Base-by-base conservation (phyloP, 179 eudicot species). In the Actinidia polygama region DNA sequence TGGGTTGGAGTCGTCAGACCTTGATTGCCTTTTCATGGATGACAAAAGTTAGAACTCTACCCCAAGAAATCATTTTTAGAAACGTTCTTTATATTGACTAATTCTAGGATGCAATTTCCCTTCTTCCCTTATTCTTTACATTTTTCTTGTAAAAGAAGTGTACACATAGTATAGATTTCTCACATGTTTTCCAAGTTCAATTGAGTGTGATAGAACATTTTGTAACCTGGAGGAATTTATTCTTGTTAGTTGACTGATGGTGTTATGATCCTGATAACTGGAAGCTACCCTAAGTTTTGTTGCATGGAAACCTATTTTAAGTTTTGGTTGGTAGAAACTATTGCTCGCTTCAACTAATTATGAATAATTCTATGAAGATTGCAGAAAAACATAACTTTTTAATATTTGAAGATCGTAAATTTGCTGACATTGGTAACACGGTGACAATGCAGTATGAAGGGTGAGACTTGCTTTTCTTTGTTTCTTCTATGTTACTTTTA, bases 381-480 rank as follows among this genome's bases (percentile, higher is more conserved):
- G 99, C 98, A 78, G 97, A 94, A n/a, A 96, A 89, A 82, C 99
- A 96, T 81, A 92, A 96, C 77, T 96, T 96, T 87, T 90, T 96
- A 59, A 92, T 96, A 75, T 96, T 96, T 80, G 98, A 96, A 86
- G 99, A 96, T 82, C 94, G 98, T 58, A 96, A 94, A 84, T 96
- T 96, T 87, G 99, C 99, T 75, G 99, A 94, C 85, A 96, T 96
- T 81, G 99, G 99, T 55, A 96, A 96, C 87, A 96, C 98, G 15
- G 99, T 90, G 70, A 89, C 98, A 58, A 93, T 96, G 98, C 99
- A 96, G 81, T 94, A 94, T 86, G 98, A 90, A 89, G 93, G 99
- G 99, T 96, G 85, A 83, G 85, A 68, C 21, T n/a, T 55, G 12
- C 18, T 47, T 72, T 61, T 46, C 1, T 40, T 82, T 21, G 30